Base-by-base conservation (phyloP, 2,329 filamentous ascomycete species). In the Xylariomycetidae sp. region DNA sequence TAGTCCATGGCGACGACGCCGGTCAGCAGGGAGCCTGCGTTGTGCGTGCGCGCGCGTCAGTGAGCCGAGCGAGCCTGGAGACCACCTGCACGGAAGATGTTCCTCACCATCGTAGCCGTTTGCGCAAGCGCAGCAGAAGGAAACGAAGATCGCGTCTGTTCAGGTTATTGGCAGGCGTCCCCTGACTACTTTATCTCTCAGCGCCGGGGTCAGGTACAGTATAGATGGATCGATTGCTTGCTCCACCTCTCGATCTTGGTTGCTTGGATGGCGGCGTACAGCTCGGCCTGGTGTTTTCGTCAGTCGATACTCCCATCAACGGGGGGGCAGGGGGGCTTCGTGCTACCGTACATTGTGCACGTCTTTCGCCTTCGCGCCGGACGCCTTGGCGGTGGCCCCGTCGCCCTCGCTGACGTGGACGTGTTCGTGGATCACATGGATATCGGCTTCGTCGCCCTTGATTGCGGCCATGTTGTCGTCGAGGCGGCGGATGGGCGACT, bases 91-190 rank as follows among this genome's bases (percentile, higher is more conserved):
- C 20, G 23, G 6, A 6, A 10, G 5, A 29, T n/a, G 17, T 13
- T 9, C n/a, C 46, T 43, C 23, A 53, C 52, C 60, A 54, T 69
- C 65, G 42, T 68, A 69, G 39, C 65, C 65, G 47, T 68, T 68
- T 44, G 65, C 64, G 38, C 64, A 67, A 24, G 64, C 59, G 39
- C 65, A 67, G 49, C 63, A 65, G 42, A 68, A 67, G 7, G 59
- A 54, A 18, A 67, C 43, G 22, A 68, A 67, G 30, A 70, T 61
- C 37, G 59, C 53, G 35, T 61, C 63, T 66, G 15, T 3, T 18
- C 6, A 18, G 35, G 31, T 17, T 25, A 28, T 35, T 6, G 37
- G 28, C 13, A 28, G 16, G n/a, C n/a, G n/a, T n/a, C n/a, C n/a
- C n/a, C n/a, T n/a, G n/a, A 23, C 22, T 10, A 13, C 6, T 35